Evolutionary conservation across 768 basidiomycete species (phyloP).

Genomic region (Kwoniella heveanensis): DNA sequence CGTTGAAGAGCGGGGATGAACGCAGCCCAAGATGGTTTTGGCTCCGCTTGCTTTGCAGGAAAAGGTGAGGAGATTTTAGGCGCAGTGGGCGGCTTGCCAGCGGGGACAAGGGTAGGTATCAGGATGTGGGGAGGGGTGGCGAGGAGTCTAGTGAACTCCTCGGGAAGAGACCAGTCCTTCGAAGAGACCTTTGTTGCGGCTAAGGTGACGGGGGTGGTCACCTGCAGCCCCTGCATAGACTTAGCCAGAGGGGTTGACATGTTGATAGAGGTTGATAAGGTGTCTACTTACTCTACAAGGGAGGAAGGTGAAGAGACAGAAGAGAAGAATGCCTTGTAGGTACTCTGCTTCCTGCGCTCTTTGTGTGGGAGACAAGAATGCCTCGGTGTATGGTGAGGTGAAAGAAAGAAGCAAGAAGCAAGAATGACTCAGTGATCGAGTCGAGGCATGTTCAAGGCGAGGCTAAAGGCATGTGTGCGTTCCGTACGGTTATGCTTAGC

Average conservation of each 20-base stretch:
- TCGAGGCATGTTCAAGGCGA: not conserved
- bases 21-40: not conserved
- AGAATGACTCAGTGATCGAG: not conserved
- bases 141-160: slow-evolving; percentile 10
- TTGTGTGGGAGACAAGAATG: not conserved
- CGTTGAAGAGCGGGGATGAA: slow-evolving; percentile 28
- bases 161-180: slow-evolving; percentile 23
- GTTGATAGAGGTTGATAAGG: not conserved
- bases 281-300: not conserved
- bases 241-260: slow-evolving; percentile 8
- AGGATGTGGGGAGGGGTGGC: slow-evolving; percentile 5
- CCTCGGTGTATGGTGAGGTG: not conserved
- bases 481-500: not conserved
- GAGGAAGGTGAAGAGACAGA: not conserved
- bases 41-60: not conserved
- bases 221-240: slow-evolving; percentile 8
- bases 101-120: slow-evolving; percentile 11
- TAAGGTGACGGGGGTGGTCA: not conserved
- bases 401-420: not conserved
- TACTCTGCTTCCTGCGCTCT: not conserved
- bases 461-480: not conserved
- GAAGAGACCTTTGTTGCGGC: not conserved
- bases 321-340: not conserved
- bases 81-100: not conserved
- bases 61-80: not conserved